phyloP scores from a whole-genome alignment of 2,329 filamentous ascomycete species.

The Calonectria pteridis region DNA sequence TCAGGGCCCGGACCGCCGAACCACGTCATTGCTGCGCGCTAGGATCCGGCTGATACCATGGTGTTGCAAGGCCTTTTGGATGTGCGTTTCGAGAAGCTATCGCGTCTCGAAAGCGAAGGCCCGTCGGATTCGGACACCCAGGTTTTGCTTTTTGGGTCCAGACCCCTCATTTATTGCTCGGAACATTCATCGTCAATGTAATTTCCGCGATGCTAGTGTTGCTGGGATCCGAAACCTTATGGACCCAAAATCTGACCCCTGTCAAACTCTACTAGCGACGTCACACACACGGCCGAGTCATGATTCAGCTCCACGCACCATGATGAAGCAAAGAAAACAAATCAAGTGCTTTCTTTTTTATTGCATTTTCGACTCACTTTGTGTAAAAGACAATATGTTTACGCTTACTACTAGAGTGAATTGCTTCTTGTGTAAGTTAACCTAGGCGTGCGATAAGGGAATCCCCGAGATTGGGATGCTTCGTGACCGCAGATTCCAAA shows the following conservation, averaged over 20 bases:
- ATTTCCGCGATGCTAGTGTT: neutral
- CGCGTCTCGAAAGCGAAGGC: neutral
- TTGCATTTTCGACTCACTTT: too few relatives aligned
- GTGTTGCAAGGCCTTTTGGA: neutral
- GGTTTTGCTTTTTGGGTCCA: neutral
- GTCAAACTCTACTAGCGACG: neutral
- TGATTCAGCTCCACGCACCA: neutral
- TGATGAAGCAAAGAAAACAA: neutral
- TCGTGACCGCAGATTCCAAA: neutral
- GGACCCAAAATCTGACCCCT: neutral
- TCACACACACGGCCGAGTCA: neutral
- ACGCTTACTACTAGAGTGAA: neutral
- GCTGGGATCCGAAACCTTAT: neutral
- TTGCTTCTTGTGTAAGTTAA: neutral
- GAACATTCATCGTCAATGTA: neutral
- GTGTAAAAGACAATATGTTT: neutral
- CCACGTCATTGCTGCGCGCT: neutral
- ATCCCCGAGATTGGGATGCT: neutral
- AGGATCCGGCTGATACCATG: neutral
- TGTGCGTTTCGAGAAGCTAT: neutral
- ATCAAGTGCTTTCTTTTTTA: too few relatives aligned
- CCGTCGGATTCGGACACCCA: neutral
- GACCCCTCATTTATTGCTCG: neutral
- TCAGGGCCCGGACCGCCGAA: neutral
- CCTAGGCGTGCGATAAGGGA: neutral